Conservation (phyloP, 2,329 filamentous ascomycete genomes). For the Cytospora schulzeri region DNA sequence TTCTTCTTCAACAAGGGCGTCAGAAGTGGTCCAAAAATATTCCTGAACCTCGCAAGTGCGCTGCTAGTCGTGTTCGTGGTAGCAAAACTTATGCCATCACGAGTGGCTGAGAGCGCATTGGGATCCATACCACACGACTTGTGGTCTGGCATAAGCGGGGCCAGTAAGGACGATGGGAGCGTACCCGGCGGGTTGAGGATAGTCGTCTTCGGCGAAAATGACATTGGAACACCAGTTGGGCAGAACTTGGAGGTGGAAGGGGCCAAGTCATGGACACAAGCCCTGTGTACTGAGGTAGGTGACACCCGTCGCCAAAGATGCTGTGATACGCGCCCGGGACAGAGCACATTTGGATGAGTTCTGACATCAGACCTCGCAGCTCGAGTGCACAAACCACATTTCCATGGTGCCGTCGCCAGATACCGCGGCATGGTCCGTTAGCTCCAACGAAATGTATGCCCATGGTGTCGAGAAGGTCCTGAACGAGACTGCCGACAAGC, state of each 20-base stretch:
- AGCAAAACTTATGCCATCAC: constrained; percentile 29
- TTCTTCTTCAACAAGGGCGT: constrained; percentile 36
- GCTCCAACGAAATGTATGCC: constrained; percentile 57
- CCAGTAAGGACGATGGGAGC: constrained; percentile 4
- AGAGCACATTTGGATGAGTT: not conserved
- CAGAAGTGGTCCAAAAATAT: constrained; percentile 34
- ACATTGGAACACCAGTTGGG: constrained; percentile 43
- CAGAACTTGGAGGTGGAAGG: constrained; percentile 27
- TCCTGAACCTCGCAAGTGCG: constrained; percentile 33
- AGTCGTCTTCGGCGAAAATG: constrained; percentile 56
- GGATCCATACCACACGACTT: constrained; percentile 27
- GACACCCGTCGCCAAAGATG: not conserved
- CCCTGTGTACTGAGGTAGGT: constrained; percentile 50
- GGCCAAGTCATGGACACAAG: constrained; percentile 48
- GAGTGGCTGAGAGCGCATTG: constrained; percentile 30
- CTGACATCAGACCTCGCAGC: constrained; percentile 36
- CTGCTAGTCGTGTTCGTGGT: constrained; percentile 31
- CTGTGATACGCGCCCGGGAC: too few species aligned
- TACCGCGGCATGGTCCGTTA: constrained; percentile 58
- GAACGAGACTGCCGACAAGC: constrained; percentile 36
- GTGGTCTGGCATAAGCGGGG: constrained; percentile 24
- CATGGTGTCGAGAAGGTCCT: constrained; percentile 42
- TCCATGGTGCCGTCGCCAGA: constrained; percentile 47
- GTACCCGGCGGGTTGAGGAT: constrained; percentile 45
- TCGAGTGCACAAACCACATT: constrained; percentile 48